Evolutionary conservation across 768 basidiomycete species (phyloP).

Genomic region (Leccinum rimulosum): DNA sequence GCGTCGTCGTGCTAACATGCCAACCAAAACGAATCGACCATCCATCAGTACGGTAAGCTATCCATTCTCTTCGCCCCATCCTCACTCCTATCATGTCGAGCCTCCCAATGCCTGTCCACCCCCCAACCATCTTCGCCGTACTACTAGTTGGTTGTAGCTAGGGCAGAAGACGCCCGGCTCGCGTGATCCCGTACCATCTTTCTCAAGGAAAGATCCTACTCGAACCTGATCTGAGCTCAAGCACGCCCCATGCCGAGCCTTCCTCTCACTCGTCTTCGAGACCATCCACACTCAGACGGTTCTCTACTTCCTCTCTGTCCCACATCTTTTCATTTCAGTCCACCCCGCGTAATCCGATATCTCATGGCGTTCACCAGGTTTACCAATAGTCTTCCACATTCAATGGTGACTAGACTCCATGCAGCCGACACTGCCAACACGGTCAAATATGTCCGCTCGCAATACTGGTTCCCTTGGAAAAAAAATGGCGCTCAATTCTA

Average conservation of each 20-base stretch:
- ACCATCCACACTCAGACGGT: slow-evolving; percentile 19
- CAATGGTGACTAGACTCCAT: slow-evolving; percentile 6
- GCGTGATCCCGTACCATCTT: slow-evolving; percentile 19
- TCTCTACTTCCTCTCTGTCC: slow-evolving; percentile 25
- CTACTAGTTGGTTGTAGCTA: slow-evolving; percentile 28
- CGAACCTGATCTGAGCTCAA: neutral
- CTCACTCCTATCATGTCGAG: slow-evolving; percentile 21
- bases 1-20: too few relatives aligned
- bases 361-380: slow-evolving; percentile 21
- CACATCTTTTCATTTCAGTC: slow-evolving; percentile 26
- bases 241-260: neutral
- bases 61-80: slow-evolving; percentile 13
- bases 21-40: neutral
- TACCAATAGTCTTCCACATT: slow-evolving; percentile 4
- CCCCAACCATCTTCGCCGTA: slow-evolving; percentile 16
- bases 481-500: slow-evolving; percentile 60
- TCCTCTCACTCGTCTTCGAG: slow-evolving; percentile 10
- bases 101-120: neutral
- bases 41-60: slow-evolving; percentile 28
- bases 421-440: slow-evolving; percentile 13
- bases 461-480: slow-evolving; percentile 49
- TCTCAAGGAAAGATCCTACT: slow-evolving; percentile 13
- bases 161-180: slow-evolving; percentile 18
- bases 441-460: slow-evolving; percentile 37
- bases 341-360: slow-evolving; percentile 14